Conservation (phyloP, 2,329 filamentous ascomycete genomes). For the Ophiostoma tasmaniense region DNA sequence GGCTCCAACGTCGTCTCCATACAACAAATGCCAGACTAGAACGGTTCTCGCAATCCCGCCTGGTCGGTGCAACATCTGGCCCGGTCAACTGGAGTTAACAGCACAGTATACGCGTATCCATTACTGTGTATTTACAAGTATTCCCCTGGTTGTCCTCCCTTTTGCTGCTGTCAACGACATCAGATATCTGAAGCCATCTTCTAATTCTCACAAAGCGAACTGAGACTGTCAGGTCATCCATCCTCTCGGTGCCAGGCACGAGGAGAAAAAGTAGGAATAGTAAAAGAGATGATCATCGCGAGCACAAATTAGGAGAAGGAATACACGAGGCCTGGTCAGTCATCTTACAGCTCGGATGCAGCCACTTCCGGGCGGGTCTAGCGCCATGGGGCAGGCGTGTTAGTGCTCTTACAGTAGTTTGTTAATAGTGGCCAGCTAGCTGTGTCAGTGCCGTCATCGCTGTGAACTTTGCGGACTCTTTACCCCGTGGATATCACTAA, state of each 20-base stretch:
- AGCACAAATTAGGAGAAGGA: neutral
- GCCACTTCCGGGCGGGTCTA: conserved; percentile 8
- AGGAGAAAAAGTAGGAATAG: neutral
- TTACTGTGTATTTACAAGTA: neutral
- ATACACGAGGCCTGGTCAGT: neutral
- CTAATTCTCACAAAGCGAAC: too few species aligned
- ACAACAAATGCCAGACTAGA: neutral
- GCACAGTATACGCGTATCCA: neutral
- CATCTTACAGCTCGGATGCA: conserved; percentile 2
- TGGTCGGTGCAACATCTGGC: neutral
- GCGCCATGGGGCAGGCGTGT: neutral
- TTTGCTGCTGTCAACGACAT: too few species aligned
- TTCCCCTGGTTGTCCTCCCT: neutral
- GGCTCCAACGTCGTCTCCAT: neutral
- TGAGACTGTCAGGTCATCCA: neutral
- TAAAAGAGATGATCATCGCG: neutral
- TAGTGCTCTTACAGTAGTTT: neutral
- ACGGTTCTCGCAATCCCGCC: neutral
- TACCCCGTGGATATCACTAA: neutral
- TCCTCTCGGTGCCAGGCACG: neutral
- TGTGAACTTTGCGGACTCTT: neutral
- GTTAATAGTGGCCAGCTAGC: too few species aligned
- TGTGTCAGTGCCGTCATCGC: neutral
- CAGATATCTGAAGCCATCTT: neutral
- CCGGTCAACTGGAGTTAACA: neutral